These are phyloP conservation scores for Spatholobus suberectus DNA, from an alignment of 306 rosid species.

Conservation along the genomic window DNA sequence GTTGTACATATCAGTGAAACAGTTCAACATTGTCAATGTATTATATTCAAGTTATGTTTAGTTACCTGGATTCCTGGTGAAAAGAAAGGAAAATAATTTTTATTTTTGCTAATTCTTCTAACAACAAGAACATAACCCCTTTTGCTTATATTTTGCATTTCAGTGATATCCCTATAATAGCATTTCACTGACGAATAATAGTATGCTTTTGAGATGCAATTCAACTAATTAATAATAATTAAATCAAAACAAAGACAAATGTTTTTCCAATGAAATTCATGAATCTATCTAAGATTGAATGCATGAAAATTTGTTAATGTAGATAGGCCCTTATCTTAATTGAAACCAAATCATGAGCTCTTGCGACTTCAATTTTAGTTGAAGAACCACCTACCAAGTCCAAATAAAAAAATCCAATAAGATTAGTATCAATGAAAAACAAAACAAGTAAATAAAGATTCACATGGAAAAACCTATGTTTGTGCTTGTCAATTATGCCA, in stretches of 20 bases:
- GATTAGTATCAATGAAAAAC: background rate
- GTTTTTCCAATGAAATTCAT: background rate
- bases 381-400: conserved; percentile 40
- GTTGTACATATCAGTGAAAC: too few species aligned
- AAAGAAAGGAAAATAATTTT: too few species aligned
- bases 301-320: conserved; percentile 44
- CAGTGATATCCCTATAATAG: background rate
- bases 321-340: conserved; percentile 38
- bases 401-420: too few species aligned
- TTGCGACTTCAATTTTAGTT: conserved; percentile 44
- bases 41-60: too few species aligned
- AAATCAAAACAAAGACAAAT: background rate
- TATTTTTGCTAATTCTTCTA: background rate
- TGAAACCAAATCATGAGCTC: conserved; percentile 52
- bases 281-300: background rate
- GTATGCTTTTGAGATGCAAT: background rate
- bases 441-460: background rate
- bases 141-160: background rate
- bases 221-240: background rate
- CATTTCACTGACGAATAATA: background rate
- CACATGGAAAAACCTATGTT: background rate
- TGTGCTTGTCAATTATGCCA: background rate
- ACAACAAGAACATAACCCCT: background rate
- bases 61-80: too few species aligned
- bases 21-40: too few species aligned